Base-by-base conservation (phyloP, 768 basidiomycete species). In the Pilatotrama ljubarskyi region DNA sequence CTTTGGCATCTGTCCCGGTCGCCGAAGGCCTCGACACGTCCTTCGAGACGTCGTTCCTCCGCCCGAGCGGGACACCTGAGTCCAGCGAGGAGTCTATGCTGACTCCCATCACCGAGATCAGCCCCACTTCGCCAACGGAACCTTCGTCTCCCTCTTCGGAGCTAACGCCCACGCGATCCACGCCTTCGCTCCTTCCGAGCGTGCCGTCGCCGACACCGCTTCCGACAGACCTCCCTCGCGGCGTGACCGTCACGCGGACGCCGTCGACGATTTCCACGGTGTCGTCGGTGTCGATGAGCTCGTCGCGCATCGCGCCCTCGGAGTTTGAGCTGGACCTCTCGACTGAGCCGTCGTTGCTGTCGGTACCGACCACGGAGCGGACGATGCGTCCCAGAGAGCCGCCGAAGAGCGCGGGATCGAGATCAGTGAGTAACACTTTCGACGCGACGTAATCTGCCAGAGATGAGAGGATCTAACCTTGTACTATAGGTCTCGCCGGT, bases 41-140 rank as follows among this genome's bases (percentile, higher is more conserved):
- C 0, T 87, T 85, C 58, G 91, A 92, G 58, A 90, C 90, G 0
- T 91, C 90, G 0, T 78, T 88, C 69, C 75, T 91, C 68, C 77
- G 87, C 26, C 88, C 90, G 0, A 88, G 81, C 60, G 81, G 68
- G 17, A 68, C 71, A 8, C 59, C 62, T 17, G 60, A 61, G 59
- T 67, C 68, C 15, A 66, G 68, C 0, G 64, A 62, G 29, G 56
- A 59, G 2, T 57, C 68, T 38, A 69, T 71, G 51, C 65, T 76
- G 25, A 73, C 76, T 9, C 75, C 71, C 6, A 61, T 76, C 36
- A 70, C 76, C 11, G 76, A 75, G 38, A 44, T 67, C 36, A 69
- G 66, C 56, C 61, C 67, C 6, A 54, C 61, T 42, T 66, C 70
- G 14, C 67, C 71, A 11, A 61, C 68, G 25, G 62, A 63, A 18